These are phyloP conservation scores for Lentinus brumalis DNA, from an alignment of 768 basidiomycete species.

Conservation along the genomic window DNA sequence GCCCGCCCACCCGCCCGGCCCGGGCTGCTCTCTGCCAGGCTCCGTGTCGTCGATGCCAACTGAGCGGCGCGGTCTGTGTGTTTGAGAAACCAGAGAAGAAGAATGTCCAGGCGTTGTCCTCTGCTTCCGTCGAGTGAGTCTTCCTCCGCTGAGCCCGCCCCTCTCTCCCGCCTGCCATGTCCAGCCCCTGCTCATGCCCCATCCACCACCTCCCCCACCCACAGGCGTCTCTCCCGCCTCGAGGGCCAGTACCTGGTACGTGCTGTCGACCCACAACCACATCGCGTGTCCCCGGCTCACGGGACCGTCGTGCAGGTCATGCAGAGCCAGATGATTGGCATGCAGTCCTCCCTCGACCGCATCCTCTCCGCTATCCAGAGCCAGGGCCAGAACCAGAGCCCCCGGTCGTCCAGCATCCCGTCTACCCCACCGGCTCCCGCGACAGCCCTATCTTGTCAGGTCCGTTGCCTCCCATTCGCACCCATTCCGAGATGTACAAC, in stretches of 20 bases:
- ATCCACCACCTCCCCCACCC: slow-evolving; percentile 21
- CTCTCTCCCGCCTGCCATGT: slow-evolving; percentile 19
- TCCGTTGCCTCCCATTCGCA: slow-evolving; percentile 16
- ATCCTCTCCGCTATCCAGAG: slow-evolving; percentile 69
- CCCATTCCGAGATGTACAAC: slow-evolving; percentile 32
- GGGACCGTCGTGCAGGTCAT: slow-evolving; percentile 57
- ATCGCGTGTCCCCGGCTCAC: slow-evolving; percentile 1
- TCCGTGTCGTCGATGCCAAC: slow-evolving; percentile 88
- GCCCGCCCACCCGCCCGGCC: slow-evolving; percentile 77
- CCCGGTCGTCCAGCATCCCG: slow-evolving; percentile 32
- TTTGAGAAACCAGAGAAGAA: slow-evolving; percentile 95
- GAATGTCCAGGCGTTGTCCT: slow-evolving; percentile 57
- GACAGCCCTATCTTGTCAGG: slow-evolving; percentile 16
- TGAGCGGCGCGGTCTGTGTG: slow-evolving; percentile 76
- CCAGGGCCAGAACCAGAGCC: slow-evolving; percentile 35
- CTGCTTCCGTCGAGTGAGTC: slow-evolving; percentile 73
- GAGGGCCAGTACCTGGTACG: slow-evolving; percentile 84
- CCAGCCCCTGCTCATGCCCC: slow-evolving; percentile 12
- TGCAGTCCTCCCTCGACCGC: slow-evolving; percentile 87
- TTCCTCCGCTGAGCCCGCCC: slow-evolving; percentile 1
- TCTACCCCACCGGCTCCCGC: slow-evolving; percentile 13
- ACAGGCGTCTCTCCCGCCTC: slow-evolving; percentile 77
- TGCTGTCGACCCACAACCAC: slow-evolving; percentile 2
- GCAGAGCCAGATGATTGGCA: slow-evolving; percentile 94
- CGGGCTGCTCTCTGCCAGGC: slow-evolving; percentile 57